Percentiles rank a stretch among this genome's conserved stretches.
These are phyloP conservation scores for Aspergillus ustus DNA, from an alignment of 2,329 filamentous ascomycete species.

Conservation along the genomic window DNA sequence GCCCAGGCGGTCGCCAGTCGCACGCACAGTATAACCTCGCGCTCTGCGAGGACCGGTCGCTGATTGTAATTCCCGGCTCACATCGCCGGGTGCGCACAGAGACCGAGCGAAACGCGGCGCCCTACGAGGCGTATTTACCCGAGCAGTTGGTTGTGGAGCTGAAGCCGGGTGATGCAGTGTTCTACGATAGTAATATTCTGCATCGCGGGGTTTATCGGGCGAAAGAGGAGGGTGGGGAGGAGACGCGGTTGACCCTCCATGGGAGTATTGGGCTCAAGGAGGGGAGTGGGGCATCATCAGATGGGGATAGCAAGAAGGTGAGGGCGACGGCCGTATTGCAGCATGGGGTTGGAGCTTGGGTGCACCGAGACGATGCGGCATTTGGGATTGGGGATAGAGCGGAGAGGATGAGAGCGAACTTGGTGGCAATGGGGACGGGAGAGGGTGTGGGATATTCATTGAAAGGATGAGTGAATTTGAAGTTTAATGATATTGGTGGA, in stretches of 20 bases:
- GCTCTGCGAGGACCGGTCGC: slow-evolving; percentile 72
- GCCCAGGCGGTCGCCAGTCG: slow-evolving; percentile 54
- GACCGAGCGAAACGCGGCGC: slow-evolving; percentile 68
- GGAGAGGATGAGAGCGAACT: slow-evolving; percentile 50
- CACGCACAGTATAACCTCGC: slow-evolving; percentile 91
- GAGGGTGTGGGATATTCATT: slow-evolving; percentile 51
- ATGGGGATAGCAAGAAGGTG: slow-evolving; percentile 39
- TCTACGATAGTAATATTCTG: slow-evolving; percentile 90
- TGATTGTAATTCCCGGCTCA: slow-evolving; percentile 78
- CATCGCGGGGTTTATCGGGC: slow-evolving; percentile 50
- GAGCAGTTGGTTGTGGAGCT: slow-evolving; percentile 69
- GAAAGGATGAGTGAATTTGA: slow-evolving; percentile 35
- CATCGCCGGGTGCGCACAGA: slow-evolving; percentile 74
- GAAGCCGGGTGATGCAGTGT: slow-evolving; percentile 76
- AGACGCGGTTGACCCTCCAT: slow-evolving; percentile 49
- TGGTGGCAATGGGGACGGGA: slow-evolving; percentile 52
- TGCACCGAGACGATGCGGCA: slow-evolving; percentile 46
- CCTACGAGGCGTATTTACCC: slow-evolving; percentile 65
- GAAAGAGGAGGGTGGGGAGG: slow-evolving; percentile 41
- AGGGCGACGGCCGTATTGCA: slow-evolving; percentile 51
- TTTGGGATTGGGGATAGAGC: slow-evolving; percentile 44
- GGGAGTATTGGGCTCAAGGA: slow-evolving; percentile 48
- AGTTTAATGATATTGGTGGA: neutral
- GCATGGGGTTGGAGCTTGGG: slow-evolving; percentile 52
- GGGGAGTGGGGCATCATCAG: slow-evolving; percentile 12